Conservation (phyloP, 805 yeast genomes). For the Jamesozyma rosinii region DNA sequence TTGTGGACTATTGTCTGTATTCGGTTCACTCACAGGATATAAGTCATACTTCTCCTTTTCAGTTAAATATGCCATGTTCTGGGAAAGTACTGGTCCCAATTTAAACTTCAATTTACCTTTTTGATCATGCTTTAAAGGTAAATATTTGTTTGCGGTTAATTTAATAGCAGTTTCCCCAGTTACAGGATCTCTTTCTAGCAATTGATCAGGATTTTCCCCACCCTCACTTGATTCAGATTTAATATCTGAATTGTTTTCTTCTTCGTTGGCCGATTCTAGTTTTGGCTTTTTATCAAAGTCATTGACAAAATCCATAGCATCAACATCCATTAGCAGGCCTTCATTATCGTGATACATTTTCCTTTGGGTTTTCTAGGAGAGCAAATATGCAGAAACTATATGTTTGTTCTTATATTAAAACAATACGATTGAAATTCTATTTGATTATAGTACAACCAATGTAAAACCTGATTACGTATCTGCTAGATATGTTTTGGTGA, state of each 20-base stretch:
- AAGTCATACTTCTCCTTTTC: slow-evolving; percentile 35
- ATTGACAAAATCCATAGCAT: slow-evolving; percentile 19
- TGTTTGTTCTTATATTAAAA: neutral
- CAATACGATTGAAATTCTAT: too few relatives aligned
- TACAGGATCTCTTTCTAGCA: slow-evolving; percentile 9
- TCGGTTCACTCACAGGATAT: slow-evolving; percentile 35
- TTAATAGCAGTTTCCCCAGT: slow-evolving; percentile 19
- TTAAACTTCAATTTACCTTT: slow-evolving; percentile 33
- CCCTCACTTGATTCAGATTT: neutral
- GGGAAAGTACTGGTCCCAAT: slow-evolving; percentile 37
- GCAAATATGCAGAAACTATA: neutral
- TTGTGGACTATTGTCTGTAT: slow-evolving; percentile 34
- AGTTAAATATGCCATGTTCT: slow-evolving; percentile 35
- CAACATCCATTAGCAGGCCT: slow-evolving; percentile 23
- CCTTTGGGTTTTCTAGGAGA: neutral
- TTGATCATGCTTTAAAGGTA: slow-evolving; percentile 11
- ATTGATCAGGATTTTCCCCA: slow-evolving; percentile 1
- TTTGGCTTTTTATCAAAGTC: slow-evolving; percentile 5
- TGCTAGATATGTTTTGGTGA: neutral
- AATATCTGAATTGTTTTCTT: neutral
- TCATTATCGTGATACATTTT: slow-evolving; percentile 4
- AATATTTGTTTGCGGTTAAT: slow-evolving; percentile 8
- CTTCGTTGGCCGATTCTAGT: neutral
- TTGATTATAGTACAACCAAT: too few relatives aligned
- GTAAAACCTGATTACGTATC: neutral